Conservation (phyloP, 768 basidiomycete species). For the Amanita molliuscula region DNA sequence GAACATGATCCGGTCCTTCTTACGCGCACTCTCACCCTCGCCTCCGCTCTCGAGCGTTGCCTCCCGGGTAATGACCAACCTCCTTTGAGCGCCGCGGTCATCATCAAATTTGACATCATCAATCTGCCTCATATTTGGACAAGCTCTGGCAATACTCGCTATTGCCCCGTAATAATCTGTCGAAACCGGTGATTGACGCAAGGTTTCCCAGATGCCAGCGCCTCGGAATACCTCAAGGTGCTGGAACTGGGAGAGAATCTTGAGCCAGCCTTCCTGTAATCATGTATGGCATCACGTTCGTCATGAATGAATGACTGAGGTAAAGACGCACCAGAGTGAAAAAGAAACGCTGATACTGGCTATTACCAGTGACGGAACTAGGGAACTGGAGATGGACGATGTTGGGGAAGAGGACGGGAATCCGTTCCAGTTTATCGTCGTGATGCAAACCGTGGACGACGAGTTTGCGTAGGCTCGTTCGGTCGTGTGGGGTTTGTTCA, state of each 20-base stretch:
- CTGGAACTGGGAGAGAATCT: slow-evolving; percentile 27
- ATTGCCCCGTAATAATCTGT: neutral
- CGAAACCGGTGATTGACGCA: slow-evolving; percentile 7
- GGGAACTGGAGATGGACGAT: slow-evolving; percentile 33
- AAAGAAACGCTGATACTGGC: slow-evolving; percentile 13
- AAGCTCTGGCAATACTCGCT: neutral
- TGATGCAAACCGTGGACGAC: slow-evolving; percentile 21
- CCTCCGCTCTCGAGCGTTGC: neutral
- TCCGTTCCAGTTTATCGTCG: slow-evolving; percentile 17
- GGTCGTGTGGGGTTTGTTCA: slow-evolving; percentile 19
- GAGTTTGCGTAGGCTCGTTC: slow-evolving; percentile 20
- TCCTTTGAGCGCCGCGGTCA: slow-evolving; percentile 21
- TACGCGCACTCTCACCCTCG: neutral
- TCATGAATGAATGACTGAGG: neutral
- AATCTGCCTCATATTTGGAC: slow-evolving; percentile 21
- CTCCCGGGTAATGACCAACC: slow-evolving; percentile 16
- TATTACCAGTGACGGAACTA: slow-evolving; percentile 11
- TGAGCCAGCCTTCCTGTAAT: slow-evolving; percentile 28
- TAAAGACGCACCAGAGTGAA: slow-evolving; percentile 17
- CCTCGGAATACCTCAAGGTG: slow-evolving; percentile 36
- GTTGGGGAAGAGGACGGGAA: slow-evolving; percentile 26
- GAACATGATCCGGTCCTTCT: neutral
- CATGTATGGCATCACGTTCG: neutral
- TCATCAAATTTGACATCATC: slow-evolving; percentile 28
- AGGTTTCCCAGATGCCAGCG: slow-evolving; percentile 30